Base-by-base conservation (phyloP, 2,329 filamentous ascomycete genomes). In the Corinectria fuckeliana region DNA sequence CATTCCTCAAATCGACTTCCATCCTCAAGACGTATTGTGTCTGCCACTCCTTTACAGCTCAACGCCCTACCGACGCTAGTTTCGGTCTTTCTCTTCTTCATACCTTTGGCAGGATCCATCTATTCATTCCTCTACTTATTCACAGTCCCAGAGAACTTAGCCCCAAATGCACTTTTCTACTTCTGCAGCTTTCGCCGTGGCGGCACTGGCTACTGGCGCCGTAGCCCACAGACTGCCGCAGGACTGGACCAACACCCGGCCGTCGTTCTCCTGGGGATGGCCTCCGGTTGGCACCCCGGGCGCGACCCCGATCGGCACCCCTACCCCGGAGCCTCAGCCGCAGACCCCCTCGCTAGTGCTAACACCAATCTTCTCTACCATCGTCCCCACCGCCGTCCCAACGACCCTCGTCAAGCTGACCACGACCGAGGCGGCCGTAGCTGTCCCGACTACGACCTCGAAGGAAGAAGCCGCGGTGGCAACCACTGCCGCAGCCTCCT, bases 381-480 rank as follows among this genome's bases (percentile, higher is more conserved):
- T 47, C 16, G 39, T 34, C 34, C 34, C 25, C n/a, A 9, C 13
- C 16, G 21, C 9, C 13, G 25, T 26, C 39, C 25, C 42, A 11
- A 58, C 59, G 4, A 47, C 51, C 26, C 28, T 45, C n/a, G 38
- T 50, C 25, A 57, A 47, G 39, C 23, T 44, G 44, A 51, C n/a
- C n/a, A n/a, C 52, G 49, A 32, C 54, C 13, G 14, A 56, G 18
- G 30, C 58, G 9, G 42, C 59, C 21, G 44, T 58, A 25, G 36
- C 39, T 28, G 51, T 32, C 11, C 45, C 28, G 9, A 44, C 47
- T 25, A 18, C 41, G 42, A 48, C 58, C 13, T 47, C 59, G 28
- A 55, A 61, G 8, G 55, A 51, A 5, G 26, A 45, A n/a, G 13
- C 32, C 6, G 32, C 8, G 14, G 32, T 8, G 32, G 14, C 32